Evolutionary conservation across 306 rosid species (phyloP), one percentile per base, ranked within the genome.

Genomic region (Erythrophleum fordii): DNA sequence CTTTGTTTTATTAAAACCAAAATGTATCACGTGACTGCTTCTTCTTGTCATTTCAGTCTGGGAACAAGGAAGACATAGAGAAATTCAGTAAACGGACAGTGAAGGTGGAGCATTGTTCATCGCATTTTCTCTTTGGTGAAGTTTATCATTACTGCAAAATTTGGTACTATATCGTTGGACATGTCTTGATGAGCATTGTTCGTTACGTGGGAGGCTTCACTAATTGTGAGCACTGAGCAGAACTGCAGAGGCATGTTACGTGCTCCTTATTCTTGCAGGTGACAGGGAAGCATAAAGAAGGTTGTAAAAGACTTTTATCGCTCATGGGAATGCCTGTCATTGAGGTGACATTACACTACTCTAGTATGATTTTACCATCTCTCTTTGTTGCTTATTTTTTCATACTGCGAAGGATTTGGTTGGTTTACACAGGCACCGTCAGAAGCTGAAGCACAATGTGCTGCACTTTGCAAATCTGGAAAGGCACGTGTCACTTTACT

Each of bases 401-500:
- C 53, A 28, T 72, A 53, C 60, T 44, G 18, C 61, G 66, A 69
- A 84, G 39, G 49, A 70, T 84, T 85, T 85, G 80, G n/a, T 85
- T 85, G 80, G 72, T 67, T 85, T 83, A 74, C 51, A 66, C 90
- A 93, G 98, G 99, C 99, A 69, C 97, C 98, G 29, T 95, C 99
- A 11, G 99, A 95, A 89, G 99, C 99, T 55, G 99, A 95, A 87
- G 98, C 98, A 69, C 98, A 95, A 78, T 95, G 99, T 82, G 97
- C 97, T 83, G 92, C 92, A 17, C 96, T 95, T 88, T 93, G 99
- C 90, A 95, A 93, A 78, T 81, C 90, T 42, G 98, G 94, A 84
- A 93, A 89, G 97, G 97, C 87, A 88, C 4, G 52, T 59, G 26
- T 80, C 51, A 65, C 70, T 80, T 66, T 69, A 29, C 53, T 28